Evolutionary conservation across 805 yeast species (phyloP).

Genomic region (Saturnispora halmiae): DNA sequence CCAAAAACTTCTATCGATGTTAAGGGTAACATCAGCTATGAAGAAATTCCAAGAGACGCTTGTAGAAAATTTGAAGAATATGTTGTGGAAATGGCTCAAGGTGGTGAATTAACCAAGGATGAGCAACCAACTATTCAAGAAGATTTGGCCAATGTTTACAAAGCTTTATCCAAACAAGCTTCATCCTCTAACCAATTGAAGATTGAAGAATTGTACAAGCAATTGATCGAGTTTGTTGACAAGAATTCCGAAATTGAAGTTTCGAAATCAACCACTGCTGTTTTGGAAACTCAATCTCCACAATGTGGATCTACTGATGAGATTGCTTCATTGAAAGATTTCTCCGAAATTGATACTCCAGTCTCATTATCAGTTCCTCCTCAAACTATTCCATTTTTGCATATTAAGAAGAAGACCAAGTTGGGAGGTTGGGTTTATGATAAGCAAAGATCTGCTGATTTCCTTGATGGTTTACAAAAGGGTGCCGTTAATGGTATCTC

Average conservation of each 20-base stretch:
- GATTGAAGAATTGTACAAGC: conserved; percentile 62
- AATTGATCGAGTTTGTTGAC: conserved; percentile 60
- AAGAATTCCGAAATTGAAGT: conserved; percentile 63
- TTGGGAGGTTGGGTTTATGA: conserved; percentile 81
- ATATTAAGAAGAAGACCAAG: conserved; percentile 68
- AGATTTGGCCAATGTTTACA: conserved; percentile 75
- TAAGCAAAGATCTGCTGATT: conserved; percentile 62
- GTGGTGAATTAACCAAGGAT: conserved; percentile 71
- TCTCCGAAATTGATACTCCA: conserved; percentile 58
- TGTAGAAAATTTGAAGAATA: conserved; percentile 93
- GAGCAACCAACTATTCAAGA: conserved; percentile 72
- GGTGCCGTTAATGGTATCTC: conserved; percentile 94
- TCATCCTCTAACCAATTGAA: conserved; percentile 59
- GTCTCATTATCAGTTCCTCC: conserved; percentile 67
- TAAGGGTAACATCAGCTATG: conserved; percentile 78
- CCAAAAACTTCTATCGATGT: conserved; percentile 84
- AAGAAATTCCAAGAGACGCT: conserved; percentile 79
- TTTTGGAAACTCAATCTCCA: conserved; percentile 34
- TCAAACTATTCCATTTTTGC: conserved; percentile 90
- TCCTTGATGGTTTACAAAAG: conserved; percentile 82
- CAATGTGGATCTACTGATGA: conserved; percentile 50
- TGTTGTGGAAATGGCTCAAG: conserved; percentile 92
- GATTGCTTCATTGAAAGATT: conserved; percentile 75
- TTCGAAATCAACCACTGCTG: conserved; percentile 48
- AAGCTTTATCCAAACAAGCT: conserved; percentile 70